Percentiles rank a stretch among this genome's conserved stretches.
Conservation (phyloP, 1,139 yeast genomes). For the Magnusiomyces tetraspermus region DNA sequence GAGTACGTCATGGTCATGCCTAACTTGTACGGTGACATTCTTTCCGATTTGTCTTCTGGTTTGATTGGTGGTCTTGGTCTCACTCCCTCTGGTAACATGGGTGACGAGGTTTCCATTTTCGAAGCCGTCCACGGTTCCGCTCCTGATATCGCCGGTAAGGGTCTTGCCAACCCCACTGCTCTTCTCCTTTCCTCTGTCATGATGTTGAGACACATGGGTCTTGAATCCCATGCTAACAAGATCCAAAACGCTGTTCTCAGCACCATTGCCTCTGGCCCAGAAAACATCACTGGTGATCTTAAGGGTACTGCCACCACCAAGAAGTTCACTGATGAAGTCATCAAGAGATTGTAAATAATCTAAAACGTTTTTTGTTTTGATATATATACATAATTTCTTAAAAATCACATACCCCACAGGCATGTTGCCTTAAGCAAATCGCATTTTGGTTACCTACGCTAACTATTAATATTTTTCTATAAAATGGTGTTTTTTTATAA, state of each 20-base stretch:
- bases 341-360: constrained; percentile 30
- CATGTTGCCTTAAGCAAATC: too few species aligned
- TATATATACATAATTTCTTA: not conserved
- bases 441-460: not conserved
- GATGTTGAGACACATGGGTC: constrained; percentile 98
- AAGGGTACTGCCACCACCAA: constrained; percentile 84
- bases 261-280: constrained; percentile 92
- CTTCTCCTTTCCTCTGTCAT: constrained; percentile 87
- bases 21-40: constrained; percentile 93
- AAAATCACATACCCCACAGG: not conserved
- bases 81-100: constrained; percentile 98
- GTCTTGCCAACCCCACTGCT: constrained; percentile 98
- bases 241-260: constrained; percentile 83
- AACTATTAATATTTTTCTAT: not conserved
- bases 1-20: constrained; percentile 97
- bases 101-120: constrained; percentile 92
- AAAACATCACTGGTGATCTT: constrained; percentile 90
- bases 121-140: constrained; percentile 99
- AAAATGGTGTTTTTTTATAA: not conserved
- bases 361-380: too few species aligned
- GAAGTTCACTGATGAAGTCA: constrained; percentile 79
- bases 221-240: constrained; percentile 66
- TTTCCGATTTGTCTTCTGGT: constrained; percentile 96
- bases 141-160: constrained; percentile 97
- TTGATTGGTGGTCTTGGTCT: constrained; percentile 97